Conservation (phyloP, 2,329 filamentous ascomycete genomes). For the Phialophora verrucosa region DNA sequence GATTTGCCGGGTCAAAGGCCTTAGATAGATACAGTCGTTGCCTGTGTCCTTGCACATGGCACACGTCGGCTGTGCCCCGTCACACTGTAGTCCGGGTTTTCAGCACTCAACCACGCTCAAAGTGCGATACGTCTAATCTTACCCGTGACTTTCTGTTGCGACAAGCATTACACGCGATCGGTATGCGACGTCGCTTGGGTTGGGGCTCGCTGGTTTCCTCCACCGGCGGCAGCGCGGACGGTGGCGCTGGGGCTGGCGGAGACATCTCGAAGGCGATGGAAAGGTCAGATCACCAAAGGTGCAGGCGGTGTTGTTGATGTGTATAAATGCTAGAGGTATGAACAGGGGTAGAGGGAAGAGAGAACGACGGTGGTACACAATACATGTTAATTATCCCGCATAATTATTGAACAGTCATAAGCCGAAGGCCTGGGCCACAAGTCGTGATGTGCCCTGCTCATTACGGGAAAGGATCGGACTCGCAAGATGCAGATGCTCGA, state of each 20-base stretch:
- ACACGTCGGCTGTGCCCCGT: not conserved
- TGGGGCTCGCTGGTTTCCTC: not conserved
- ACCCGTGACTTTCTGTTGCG: not conserved
- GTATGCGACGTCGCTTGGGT: not conserved
- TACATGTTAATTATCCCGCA: no score
- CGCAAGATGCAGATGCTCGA: no score
- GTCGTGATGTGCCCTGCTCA: no score
- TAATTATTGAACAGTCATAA: no score
- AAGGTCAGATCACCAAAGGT: no score
- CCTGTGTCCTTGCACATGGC: not conserved
- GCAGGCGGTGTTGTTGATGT: no score
- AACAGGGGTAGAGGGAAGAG: no score
- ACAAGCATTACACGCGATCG: not conserved
- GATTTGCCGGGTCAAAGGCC: not conserved
- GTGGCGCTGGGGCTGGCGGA: not conserved
- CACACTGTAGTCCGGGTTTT: not conserved
- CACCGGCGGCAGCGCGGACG: not conserved
- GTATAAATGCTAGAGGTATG: no score
- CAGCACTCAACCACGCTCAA: no score
- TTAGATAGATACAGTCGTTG: constrained; percentile 1
- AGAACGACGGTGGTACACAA: no score
- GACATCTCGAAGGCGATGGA: not conserved
- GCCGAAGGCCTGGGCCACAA: no score
- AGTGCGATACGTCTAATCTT: not conserved
- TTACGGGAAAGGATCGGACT: no score